Evolutionary conservation across 176 grass and related monocot genomes (phyloP).

Genomic region (Aechmea fasciata): DNA sequence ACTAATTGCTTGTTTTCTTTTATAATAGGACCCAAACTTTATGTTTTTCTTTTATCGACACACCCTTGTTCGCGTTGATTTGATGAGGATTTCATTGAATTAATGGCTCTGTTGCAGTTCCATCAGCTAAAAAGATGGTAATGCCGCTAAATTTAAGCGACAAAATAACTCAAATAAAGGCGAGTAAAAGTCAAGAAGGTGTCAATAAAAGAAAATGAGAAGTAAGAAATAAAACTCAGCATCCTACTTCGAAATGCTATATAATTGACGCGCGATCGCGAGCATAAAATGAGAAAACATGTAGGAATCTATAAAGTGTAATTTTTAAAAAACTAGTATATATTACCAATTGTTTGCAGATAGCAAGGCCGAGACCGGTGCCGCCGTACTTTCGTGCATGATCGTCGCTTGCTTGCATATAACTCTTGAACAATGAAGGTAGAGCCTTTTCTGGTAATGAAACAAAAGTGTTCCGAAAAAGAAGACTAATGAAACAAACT

Average conservation of each 20-base stretch:
- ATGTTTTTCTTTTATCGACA: neutral
- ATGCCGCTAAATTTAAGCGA: too few species aligned
- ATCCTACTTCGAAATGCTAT: too few species aligned
- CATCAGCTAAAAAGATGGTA: neutral
- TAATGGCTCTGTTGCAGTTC: too few species aligned
- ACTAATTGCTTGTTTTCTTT: neutral
- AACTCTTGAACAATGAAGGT: conserved; percentile 71
- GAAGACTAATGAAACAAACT: neutral
- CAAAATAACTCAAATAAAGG: too few species aligned
- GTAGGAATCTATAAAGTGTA: neutral
- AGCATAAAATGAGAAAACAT: neutral
- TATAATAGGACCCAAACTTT: too few species aligned
- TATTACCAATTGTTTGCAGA: conserved; percentile 91
- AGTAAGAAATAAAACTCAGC: too few species aligned
- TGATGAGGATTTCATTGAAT: too few species aligned
- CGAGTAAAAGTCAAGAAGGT: too few species aligned
- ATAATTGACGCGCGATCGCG: too few species aligned
- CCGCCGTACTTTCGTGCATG: conserved; percentile 93
- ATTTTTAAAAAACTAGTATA: neutral
- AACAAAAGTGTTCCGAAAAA: conserved; percentile 8
- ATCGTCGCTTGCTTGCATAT: conserved; percentile 89
- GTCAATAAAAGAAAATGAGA: too few species aligned
- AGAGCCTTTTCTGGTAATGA: conserved; percentile 64
- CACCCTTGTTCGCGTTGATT: neutral
- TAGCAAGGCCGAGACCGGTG: conserved; percentile 89